These are phyloP conservation scores for Metschnikowia rubicola DNA, from an alignment of 805 yeast species.

Conservation along the genomic window DNA sequence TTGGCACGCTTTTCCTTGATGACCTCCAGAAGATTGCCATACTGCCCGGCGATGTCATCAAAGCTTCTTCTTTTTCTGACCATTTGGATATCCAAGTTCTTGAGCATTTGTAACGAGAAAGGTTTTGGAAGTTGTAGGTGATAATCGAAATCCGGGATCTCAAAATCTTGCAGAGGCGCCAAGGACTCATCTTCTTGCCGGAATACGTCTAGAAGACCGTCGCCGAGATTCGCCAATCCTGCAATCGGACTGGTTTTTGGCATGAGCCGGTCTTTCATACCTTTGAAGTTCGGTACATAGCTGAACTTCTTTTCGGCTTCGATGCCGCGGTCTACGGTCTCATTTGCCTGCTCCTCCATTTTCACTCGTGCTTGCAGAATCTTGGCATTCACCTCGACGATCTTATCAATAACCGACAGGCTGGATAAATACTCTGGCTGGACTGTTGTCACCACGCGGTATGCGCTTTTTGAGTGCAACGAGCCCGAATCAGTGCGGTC, in stretches of 20 bases:
- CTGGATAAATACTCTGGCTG: conserved; percentile 13
- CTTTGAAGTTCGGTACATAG: conserved; percentile 6
- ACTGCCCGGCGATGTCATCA: conserved; percentile 27
- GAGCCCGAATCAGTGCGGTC: conserved; percentile 1
- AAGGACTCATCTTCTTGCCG: neutral
- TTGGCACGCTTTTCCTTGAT: conserved; percentile 7
- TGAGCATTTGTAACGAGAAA: conserved; percentile 30
- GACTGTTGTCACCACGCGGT: conserved; percentile 11
- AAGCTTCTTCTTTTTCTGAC: conserved; percentile 25
- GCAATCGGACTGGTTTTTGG: neutral
- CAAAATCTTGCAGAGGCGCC: conserved; percentile 4
- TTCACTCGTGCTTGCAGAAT: conserved; percentile 3
- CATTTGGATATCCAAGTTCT: conserved; percentile 32
- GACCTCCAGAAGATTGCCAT: conserved; percentile 12
- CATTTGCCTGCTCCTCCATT: neutral
- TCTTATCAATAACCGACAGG: conserved; percentile 12
- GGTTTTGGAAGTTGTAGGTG: conserved; percentile 29
- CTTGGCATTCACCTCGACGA: conserved; percentile 13
- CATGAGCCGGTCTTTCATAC: conserved; percentile 6
- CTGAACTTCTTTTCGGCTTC: neutral
- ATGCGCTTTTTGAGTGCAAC: neutral
- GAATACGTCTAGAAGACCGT: neutral
- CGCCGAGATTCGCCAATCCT: neutral
- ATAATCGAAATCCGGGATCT: conserved; percentile 2
- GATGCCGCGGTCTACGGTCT: neutral